Evolutionary conservation across 805 yeast species (phyloP), one percentile per base, ranked within the genome.

Genomic region (Brettanomyces custersianus): DNA sequence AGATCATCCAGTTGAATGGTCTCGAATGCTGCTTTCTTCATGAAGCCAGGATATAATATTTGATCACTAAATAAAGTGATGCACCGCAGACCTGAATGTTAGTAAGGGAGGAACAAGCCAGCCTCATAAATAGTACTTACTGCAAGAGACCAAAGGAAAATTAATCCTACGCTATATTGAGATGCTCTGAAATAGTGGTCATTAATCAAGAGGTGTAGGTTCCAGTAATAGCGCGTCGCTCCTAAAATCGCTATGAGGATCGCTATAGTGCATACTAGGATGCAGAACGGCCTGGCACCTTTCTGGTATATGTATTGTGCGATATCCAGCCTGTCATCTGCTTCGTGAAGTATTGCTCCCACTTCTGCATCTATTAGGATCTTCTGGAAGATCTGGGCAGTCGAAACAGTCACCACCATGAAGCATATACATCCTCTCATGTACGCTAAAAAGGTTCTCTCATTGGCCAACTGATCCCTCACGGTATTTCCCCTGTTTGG

Each of bases 381-480:
- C 22, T 62, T 47, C 37, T 66, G 47, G 48, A 60, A 65, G 29
- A 68, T 46, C 41, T 68, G 72, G 3, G 66, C 54, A 13, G 66
- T 54, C 7, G 67, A 68, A 3, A 68, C 48, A 0, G 68, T 64
- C 18, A 64, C 48, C 1, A 68, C 52, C 12, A 66, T 49, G 36
- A 65, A 60, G 28, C 63, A 57, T 16, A 66, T 42, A 0, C 65
- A 54, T 1, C 69, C 60, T 21, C 74, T 52, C 12, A 63, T 37
- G 64, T 72, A 69, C 1, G 75, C 72, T 15, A 70, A 50, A 38
- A 59, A 68, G 4, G 74, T 65, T 27, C 75, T 51, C 41, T 70
- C 75, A 40, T 68, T 70, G 17, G 75, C 74, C 50, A 69, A 40
- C 37, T 67, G 72, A 45, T 67, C 72, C 40, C 72, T 48, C 10